A percentile compares a stretch with the other conserved stretches of the same genome.
These are phyloP conservation scores for Guillardia theta DNA, from an alignment of 78 protist species.

Conservation along the genomic window DNA sequence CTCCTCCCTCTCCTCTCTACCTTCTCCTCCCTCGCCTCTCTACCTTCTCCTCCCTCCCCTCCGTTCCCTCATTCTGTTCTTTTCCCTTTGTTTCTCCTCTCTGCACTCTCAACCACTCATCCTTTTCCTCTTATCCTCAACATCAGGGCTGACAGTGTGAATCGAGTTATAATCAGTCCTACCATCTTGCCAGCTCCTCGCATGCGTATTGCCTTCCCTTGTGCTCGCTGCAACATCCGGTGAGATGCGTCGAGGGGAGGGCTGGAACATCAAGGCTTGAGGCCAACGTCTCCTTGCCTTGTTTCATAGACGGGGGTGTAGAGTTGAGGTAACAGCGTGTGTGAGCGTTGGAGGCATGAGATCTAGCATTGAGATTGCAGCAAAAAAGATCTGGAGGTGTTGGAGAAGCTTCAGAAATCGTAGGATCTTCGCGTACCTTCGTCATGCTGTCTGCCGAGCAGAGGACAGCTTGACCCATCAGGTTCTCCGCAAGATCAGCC, in stretches of 20 bases:
- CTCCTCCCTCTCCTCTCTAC: background rate
- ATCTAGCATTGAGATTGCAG: background rate
- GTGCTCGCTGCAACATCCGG: too few relatives aligned
- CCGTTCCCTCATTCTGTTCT: background rate
- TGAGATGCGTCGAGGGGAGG: too few relatives aligned
- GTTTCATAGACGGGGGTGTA: too few relatives aligned
- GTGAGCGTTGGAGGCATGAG: too few relatives aligned
- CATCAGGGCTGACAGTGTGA: too few relatives aligned
- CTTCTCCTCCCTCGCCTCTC: background rate
- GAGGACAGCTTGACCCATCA: slow-evolving; percentile 9
- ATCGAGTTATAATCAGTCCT: too few relatives aligned
- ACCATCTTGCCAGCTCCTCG: too few relatives aligned
- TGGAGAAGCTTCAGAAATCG: background rate
- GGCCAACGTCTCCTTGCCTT: too few relatives aligned
- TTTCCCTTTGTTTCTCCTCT: background rate
- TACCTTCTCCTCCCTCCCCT: background rate
- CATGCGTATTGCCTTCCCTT: too few relatives aligned
- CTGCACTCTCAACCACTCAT: background rate
- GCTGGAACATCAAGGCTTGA: too few relatives aligned
- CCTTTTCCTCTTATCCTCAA: background rate
- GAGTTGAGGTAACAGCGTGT: too few relatives aligned
- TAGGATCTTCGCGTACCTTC: background rate
- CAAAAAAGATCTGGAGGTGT: background rate
- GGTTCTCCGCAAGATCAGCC: slow-evolving; percentile 13
- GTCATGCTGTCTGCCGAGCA: slow-evolving; percentile 15